These are phyloP conservation scores for Crithidia sp. DNA, from an alignment of 208 protist species.

Conservation along the genomic window DNA sequence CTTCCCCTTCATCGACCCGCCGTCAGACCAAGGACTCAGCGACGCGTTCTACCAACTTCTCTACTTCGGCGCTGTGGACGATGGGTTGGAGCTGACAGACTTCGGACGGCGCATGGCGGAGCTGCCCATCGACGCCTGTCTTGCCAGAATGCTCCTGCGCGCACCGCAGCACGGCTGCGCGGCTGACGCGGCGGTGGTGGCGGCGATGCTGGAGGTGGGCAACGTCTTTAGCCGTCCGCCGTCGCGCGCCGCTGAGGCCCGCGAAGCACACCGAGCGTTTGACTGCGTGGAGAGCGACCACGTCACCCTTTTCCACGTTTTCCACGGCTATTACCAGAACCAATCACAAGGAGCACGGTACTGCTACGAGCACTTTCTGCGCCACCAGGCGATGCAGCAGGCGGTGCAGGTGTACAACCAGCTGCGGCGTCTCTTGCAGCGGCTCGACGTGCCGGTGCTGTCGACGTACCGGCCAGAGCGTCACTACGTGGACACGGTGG, in stretches of 20 bases:
- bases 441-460: slow-evolving; percentile 46
- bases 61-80: slow-evolving; percentile 98
- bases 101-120: slow-evolving; percentile 76
- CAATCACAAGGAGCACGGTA: slow-evolving; percentile 42
- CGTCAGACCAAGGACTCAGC: slow-evolving; percentile 96
- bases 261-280: slow-evolving; percentile 46
- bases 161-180: slow-evolving; percentile 72
- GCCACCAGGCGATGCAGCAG: slow-evolving; percentile 70
- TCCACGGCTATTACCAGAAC: slow-evolving; percentile 70
- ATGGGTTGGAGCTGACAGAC: slow-evolving; percentile 83
- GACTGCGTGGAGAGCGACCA: slow-evolving; percentile 78
- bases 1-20: slow-evolving; percentile 98
- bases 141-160: slow-evolving; percentile 94
- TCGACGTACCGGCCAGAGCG: slow-evolving; percentile 67
- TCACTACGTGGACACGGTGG: slow-evolving; percentile 61
- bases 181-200: slow-evolving; percentile 84
- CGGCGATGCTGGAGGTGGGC: slow-evolving; percentile 88
- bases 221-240: slow-evolving; percentile 64
- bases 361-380: slow-evolving; percentile 76
- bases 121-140: slow-evolving; percentile 88
- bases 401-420: slow-evolving; percentile 82
- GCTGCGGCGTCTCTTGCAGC: slow-evolving; percentile 62
- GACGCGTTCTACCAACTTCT: slow-evolving; percentile 97
- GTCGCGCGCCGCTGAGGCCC: slow-evolving; percentile 43
- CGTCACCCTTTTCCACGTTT: slow-evolving; percentile 78